Base-by-base conservation (phyloP, 1,284 basidiomycete genomes). In the Melampsora occidentalis region DNA sequence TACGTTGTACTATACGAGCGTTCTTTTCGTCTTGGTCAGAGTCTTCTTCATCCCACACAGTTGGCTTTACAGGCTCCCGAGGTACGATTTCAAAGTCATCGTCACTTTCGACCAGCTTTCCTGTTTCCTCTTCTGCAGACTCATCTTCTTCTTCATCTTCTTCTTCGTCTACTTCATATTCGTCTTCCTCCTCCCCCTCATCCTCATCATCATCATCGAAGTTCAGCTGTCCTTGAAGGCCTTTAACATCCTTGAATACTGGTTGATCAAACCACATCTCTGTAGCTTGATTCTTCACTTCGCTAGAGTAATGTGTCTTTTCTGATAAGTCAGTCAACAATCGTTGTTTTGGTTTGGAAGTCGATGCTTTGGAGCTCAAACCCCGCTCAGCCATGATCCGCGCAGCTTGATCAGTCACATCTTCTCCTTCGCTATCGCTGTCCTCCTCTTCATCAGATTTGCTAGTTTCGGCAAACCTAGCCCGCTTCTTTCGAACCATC, bases 241-340 rank as follows among this genome's bases (percentile, higher is more conserved):
- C 83, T 0, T 88, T 88, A 7, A 92, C 82, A n/a, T 87, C 91
- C 77, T 89, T 87, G 86, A 99, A 99, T 67, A 97, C 84, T 69
- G 91, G 90, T 83, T 98, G 97, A 81, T 93, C 91, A 84, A 99
- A 99, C 97, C 97, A 99, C 25, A 98, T 84, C 78, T 86, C 86
- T 18, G 88, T 87, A 63, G 86, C 85, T 28, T 85, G 83, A 78
- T 85, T 71, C 73, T 83, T 81, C 49, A 70, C 78, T 51, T 72
- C 68, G 46, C 35, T 64, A 31, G 76, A 68, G 3, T 42, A 25
- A 77, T 82, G 79, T 25, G 79, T 79, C 20, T 81, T 71, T 25
- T 80, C 78, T 64, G 81, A 61, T 70, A 75, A 63, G 65, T 80
- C 76, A 77, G 78, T 64, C 65, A 76, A 42, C 57, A 46, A 3